phyloP scores from a whole-genome alignment of 2,329 filamentous ascomycete genomes.

The Penicillium crustosum region DNA sequence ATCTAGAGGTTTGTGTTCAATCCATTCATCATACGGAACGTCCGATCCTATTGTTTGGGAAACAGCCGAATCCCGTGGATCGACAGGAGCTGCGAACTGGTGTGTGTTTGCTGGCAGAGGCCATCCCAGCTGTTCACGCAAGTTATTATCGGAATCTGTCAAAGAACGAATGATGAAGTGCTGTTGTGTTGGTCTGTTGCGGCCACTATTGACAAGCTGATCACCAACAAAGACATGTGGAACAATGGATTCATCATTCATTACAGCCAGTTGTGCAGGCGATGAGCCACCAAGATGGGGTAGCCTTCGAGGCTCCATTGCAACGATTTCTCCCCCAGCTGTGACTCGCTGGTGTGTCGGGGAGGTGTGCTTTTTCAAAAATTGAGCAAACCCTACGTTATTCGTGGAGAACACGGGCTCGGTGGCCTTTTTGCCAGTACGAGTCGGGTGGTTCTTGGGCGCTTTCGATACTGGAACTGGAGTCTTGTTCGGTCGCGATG shows the following conservation, averaged over 20 bases:
- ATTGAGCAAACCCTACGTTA: conserved; percentile 47
- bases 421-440: neutral
- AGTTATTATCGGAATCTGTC: neutral
- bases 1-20: neutral
- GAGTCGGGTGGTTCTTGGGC: neutral
- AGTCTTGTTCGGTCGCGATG: conserved; percentile 14
- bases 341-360: conserved; percentile 52
- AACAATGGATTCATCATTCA: neutral
- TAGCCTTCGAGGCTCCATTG: conserved; percentile 40
- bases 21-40: neutral
- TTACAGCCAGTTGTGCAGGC: neutral
- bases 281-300: neutral
- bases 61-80: neutral
- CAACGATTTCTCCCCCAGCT: conserved; percentile 50
- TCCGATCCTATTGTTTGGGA: neutral
- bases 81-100: neutral
- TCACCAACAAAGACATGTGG: neutral
- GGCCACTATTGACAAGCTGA: neutral
- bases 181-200: neutral
- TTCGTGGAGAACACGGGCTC: conserved; percentile 21
- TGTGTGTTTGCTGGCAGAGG: neutral
- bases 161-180: neutral
- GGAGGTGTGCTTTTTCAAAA: conserved; percentile 49
- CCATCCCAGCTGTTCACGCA: neutral
- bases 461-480: neutral